A percentile compares a stretch with the other conserved stretches of the same genome.
These are phyloP conservation scores for Colletotrichum tabaci DNA, from an alignment of 2,329 filamentous ascomycete species.

Conservation along the genomic window DNA sequence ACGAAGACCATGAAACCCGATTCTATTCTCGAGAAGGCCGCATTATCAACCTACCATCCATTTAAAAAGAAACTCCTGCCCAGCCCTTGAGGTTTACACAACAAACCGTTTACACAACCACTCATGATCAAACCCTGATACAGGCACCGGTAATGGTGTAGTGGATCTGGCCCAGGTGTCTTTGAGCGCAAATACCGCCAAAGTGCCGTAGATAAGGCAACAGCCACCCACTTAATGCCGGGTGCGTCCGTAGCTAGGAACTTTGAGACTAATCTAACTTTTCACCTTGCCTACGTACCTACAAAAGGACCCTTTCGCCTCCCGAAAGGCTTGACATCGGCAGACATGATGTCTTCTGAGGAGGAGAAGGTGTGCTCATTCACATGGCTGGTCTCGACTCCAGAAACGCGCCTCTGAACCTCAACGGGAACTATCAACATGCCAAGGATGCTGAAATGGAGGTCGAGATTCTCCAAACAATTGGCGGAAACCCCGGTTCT, in stretches of 20 bases:
- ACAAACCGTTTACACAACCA: too few species aligned
- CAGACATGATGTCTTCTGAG: not conserved
- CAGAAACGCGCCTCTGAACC: not conserved
- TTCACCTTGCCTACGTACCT: not conserved
- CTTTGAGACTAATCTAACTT: not conserved
- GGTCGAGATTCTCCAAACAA: constrained; percentile 4
- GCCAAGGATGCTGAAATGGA: not conserved
- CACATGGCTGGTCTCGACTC: not conserved
- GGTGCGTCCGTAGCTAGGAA: not conserved
- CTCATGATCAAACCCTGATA: too few species aligned
- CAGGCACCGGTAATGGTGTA: too few species aligned
- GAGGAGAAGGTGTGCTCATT: not conserved
- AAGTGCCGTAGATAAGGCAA: not conserved
- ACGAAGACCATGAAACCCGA: too few species aligned
- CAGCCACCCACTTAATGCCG: not conserved
- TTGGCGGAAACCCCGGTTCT: not conserved
- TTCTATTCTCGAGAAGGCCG: too few species aligned
- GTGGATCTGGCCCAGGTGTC: too few species aligned
- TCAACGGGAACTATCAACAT: not conserved
- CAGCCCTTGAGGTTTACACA: too few species aligned
- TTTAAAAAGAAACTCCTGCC: too few species aligned
- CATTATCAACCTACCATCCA: too few species aligned
- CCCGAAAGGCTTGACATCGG: not conserved
- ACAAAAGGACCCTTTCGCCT: not conserved
- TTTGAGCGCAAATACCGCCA: not conserved